phyloP scores from a whole-genome alignment of 306 rosid genomes.

The Lathyrus oleraceus region DNA sequence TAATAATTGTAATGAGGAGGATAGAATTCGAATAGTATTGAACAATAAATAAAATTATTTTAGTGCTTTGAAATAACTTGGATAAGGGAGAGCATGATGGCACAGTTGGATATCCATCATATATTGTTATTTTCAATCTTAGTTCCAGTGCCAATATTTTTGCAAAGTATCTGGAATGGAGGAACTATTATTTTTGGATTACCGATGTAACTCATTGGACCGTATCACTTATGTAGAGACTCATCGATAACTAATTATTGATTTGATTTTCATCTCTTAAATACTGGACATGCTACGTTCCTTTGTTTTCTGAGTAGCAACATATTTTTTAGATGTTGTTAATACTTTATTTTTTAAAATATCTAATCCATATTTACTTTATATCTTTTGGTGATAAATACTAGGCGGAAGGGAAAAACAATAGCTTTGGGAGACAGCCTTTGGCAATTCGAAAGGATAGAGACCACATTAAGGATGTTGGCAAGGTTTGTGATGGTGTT shows the following conservation, averaged over 20 bases:
- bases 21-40: constrained; percentile 6
- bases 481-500: constrained; percentile 63
- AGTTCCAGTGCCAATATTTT: constrained; percentile 17
- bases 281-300: constrained; percentile 12
- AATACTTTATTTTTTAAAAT: constrained; percentile 5
- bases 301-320: constrained; percentile 5
- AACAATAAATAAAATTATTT: constrained; percentile 14
- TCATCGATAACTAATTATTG: constrained; percentile 20
- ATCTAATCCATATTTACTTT: constrained; percentile 4
- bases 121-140: constrained; percentile 4
- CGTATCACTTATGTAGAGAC: constrained; percentile 6
- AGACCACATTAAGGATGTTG: constrained; percentile 57
- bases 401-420: constrained; percentile 70
- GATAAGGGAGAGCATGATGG: constrained; percentile 4
- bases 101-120: constrained; percentile 21
- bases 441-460: constrained; percentile 58
- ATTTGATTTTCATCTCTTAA: constrained; percentile 19
- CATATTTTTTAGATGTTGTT: background rate
- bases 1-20: constrained; percentile 1
- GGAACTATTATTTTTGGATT: constrained; percentile 34
- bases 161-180: constrained; percentile 24
- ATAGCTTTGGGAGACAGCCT: constrained; percentile 42
- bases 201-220: constrained; percentile 11
- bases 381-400: constrained; percentile 28
- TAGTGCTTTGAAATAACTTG: constrained; percentile 28